Percentiles rank a stretch among this genome's conserved stretches.
Evolutionary conservation across 495 filamentous ascomycete genomes (phyloP).

Genomic region (Neurospora sp.): DNA sequence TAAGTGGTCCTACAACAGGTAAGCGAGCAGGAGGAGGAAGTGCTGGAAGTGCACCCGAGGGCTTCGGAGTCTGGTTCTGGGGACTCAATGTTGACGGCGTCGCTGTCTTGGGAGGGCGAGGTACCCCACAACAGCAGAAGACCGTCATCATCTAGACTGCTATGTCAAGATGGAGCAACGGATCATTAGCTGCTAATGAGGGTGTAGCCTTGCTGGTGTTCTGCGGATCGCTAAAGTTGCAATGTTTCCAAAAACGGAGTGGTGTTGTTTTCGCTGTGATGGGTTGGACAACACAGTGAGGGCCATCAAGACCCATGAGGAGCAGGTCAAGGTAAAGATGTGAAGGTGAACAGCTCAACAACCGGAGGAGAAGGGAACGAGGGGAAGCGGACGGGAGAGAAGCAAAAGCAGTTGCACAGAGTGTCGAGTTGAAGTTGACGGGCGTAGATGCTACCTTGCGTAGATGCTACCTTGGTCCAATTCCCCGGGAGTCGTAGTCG

Average conservation of each 20-base stretch:
- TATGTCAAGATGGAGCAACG: background rate
- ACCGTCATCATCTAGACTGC: constrained; percentile 23
- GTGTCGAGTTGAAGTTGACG: background rate
- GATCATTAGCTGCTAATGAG: background rate
- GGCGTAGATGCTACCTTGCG: background rate
- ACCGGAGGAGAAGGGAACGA: background rate
- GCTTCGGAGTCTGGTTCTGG: background rate
- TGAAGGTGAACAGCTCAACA: background rate
- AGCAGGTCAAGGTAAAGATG: background rate
- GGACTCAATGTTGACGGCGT: constrained; percentile 13
- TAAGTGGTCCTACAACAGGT: constrained; percentile 11
- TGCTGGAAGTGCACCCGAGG: constrained; percentile 7
- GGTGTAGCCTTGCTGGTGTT: background rate
- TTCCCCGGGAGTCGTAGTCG: background rate
- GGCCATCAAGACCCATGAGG: background rate
- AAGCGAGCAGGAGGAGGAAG: constrained; percentile 14
- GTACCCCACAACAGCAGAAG: constrained; percentile 28
- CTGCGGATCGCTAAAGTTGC: background rate
- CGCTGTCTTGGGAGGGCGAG: constrained; percentile 20
- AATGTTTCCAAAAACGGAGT: background rate
- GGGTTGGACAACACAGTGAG: background rate
- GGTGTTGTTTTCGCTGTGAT: background rate
- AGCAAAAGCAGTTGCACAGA: background rate
- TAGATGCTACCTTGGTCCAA: background rate
- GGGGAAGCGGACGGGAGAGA: background rate